Evolutionary conservation across 2,329 filamentous ascomycete species (phyloP), one percentile per base, ranked within the genome.

Genomic region (Tothia fuscella): DNA sequence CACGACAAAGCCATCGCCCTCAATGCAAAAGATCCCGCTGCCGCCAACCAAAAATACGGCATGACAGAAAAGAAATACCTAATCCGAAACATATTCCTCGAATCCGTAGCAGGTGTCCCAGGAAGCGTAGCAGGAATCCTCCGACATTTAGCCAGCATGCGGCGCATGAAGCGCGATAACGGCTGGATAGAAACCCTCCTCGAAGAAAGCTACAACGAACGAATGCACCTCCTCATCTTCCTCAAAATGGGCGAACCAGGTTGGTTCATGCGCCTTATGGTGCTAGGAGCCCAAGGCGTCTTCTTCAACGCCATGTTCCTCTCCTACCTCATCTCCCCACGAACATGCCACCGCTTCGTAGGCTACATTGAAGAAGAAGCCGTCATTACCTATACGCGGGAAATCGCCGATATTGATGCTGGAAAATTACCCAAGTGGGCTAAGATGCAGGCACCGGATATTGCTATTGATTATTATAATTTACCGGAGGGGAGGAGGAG

Each of bases 71-170:
- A 79, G 4, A 91, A 96, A 64, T 98, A 91, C 80, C 70, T 95
- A 52, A 75, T 83, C 37, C 75, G 89, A 5, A 89, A 94, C 56
- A 74, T 98, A 51, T 98, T 98, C 61, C 72, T 98, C 25, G 91
- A 98, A 61, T 88, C 81, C 37, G 85, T 98, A 29, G 91, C 91
- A 10, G 91, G 87, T 25, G 91, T 96, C 0, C 91, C 91, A 0
- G 91, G 91, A 6, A 96, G 96, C 86, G 89, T 96, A 0, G 91
- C 82, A 0, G 91, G 87, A 17, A 95, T 94, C 83, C 69, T 96
- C 13, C 72, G 91, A 25, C 91, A 98, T 62, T 70, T 96, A 28
- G 78, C 82, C 56, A 88, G 80, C 49, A 72, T 96, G 54, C 72
- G 89, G 33, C 74, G 80, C 21, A 80, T 96, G 71, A 87, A 86